Evolutionary conservation across 352 stramenopile species (phyloP), one percentile per base, ranked within the genome.

Genomic region (Phytophthora hybrid): DNA sequence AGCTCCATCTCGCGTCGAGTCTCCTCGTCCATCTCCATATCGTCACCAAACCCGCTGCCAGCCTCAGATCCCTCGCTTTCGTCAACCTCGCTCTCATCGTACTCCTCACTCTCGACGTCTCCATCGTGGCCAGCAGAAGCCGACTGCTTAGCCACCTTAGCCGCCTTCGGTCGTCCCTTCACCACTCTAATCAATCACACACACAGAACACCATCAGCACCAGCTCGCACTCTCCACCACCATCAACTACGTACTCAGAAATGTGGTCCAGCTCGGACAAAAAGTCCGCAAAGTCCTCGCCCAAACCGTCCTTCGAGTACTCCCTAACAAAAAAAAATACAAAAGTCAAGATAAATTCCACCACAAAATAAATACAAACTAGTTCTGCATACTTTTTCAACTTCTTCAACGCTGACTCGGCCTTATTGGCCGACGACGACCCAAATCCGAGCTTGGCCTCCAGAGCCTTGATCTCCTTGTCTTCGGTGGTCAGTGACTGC

Each of bases 281-380:
- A 77, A 96, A 96, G 52, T 93, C 88, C 32, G 80, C 80, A 79
- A 96, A 96, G 66, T 96, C 89, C 46, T 93, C 86, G 32, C 89
- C 89, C 13, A 96, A 57, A 31, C 89, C 89, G 63, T 96, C 89
- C 32, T 89, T 90, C 46, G 81, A 79, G 74, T 90, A 96, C 69
- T 96, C 89, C 49, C 88, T 95, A 59, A 63, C 19, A 8, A 31
- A 77, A 11, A 58, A 59, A 72, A 55, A 34, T n/a, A 7, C 39
- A 64, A 53, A 31, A 60, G 32, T 69, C 56, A 74, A n/a, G 49
- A n/a, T 55, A 58, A 31, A 32, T 26, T 59, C 1, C 44, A 39
- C 11, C 54, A 34, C 18, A 65, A 49, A 44, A 44, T n/a, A 44
- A 6, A 44, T 44, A 18, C 8, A 18, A 46, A 44, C 18, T 7